Evolutionary conservation across 495 filamentous ascomycete genomes (phyloP), one percentile per base, ranked within the genome.

Genomic region (Podospora bellae-mahoneyi): DNA sequence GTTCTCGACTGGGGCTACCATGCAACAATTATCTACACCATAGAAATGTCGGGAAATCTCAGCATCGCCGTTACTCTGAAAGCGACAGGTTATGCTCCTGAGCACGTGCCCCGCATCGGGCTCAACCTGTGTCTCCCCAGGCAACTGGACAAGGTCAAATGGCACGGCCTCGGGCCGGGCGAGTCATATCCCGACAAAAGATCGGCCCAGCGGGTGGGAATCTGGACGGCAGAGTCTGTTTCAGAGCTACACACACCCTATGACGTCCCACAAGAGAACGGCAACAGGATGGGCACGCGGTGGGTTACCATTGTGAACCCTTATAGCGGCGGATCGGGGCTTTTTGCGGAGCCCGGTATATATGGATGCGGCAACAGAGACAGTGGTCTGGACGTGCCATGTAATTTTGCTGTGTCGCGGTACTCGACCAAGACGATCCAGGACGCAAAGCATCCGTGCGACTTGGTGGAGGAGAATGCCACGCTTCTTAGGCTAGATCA

Each of bases 101-200:
- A 72, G 16, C 84, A 83, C 13, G 73, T 91, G 2, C 86, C 88
- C 4, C 84, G 88, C 26, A 76, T 86, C 16, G 88, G 88, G 1
- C 71, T 89, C 1, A 69, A 73, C 9, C 75, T 90, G 30, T 75
- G 79, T 13, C 78, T 89, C 13, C 67, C 75, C 39, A 74, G 64
- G 27, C 62, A 27, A 5, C 54, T 86, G 6, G 77, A 81, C 30
- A 39, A 13, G 2, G 83, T 83, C 4, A 73, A 72, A 1, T 90
- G 87, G 87, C 83, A 85, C 71, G 89, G 89, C 3, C 82, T 85
- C 5, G 89, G 89, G 0, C 89, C 89, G 0, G 87, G 85, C 9
- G 87, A 90, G 75, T 83, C 83, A 7, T 90, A 90, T 63, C 77
- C 79, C 13, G 88, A 90, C 77, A 89, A 86, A 76, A 85, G 85